A percentile compares a stretch with the other conserved stretches of the same genome.
Conservation (phyloP, 2,329 filamentous ascomycete genomes). For the Trichoderma cornu-damae region DNA sequence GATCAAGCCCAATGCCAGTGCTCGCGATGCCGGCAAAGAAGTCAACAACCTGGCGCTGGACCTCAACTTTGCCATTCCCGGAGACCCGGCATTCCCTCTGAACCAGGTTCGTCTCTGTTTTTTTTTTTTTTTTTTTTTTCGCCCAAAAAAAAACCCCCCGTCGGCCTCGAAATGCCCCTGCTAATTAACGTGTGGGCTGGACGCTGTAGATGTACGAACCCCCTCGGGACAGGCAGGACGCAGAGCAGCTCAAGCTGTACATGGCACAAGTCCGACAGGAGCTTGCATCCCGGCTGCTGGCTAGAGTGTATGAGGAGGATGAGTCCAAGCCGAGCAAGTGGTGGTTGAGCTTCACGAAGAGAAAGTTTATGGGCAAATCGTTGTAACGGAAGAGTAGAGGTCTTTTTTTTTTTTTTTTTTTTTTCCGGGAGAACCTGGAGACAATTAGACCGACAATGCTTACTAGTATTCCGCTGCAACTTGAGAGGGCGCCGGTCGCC, state of each 20-base stretch:
- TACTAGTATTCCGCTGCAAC: neutral
- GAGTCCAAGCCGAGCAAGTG: constrained; percentile 73
- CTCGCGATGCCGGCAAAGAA: constrained; percentile 61
- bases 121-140: neutral
- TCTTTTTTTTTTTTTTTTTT: too few relatives aligned
- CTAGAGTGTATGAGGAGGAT: constrained; percentile 78
- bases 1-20: constrained; percentile 68
- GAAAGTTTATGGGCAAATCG: constrained; percentile 98
- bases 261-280: constrained; percentile 91
- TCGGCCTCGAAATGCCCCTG: neutral
- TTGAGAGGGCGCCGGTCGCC: neutral
- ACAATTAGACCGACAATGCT: neutral
- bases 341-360: constrained; percentile 98
- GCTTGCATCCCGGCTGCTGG: constrained; percentile 74
- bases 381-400: constrained; percentile 58
- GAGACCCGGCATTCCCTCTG: constrained; percentile 85
- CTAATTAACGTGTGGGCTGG: neutral
- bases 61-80: constrained; percentile 86
- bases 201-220: constrained; percentile 89
- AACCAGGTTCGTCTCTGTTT: constrained; percentile 61
- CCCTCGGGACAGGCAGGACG: constrained; percentile 79
- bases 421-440: too few relatives aligned
- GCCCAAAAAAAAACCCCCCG: too few relatives aligned
- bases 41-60: constrained; percentile 89
- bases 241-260: constrained; percentile 83